Evolutionary conservation across 2,329 filamentous ascomycete genomes (phyloP), one percentile per base, ranked within the genome.

Genomic region (Fusarium lyarnte): DNA sequence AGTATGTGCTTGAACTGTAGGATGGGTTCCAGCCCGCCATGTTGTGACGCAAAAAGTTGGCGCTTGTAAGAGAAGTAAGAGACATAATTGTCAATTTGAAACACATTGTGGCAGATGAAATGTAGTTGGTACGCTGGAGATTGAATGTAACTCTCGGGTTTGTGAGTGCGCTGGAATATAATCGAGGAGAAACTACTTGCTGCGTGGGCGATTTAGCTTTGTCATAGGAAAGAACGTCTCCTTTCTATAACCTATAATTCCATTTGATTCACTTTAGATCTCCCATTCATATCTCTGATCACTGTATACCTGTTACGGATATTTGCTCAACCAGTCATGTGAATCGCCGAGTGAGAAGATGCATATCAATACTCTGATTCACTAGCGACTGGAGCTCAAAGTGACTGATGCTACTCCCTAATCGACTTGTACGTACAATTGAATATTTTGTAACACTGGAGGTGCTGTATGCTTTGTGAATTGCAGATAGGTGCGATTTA

Each of bases 1-100:
- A 27, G 23, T 57, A 57, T 16, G 39, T 57, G 39, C 29, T 46
- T 2, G 53, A 57, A 21, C 35, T 57, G 19, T 57, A 57, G 4
- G 39, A 35, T 36, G 53, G 53, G 12, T 3, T 46, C 29, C 23
- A 35, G 3, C 19, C 39, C 31, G 4, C 14, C 29, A 8, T 43
- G 27, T 23, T 35, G 14, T 35, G n/a, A 27, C 23, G 23, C 19
- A 47, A 11, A 19, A 47, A 57, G 3, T 17, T 47, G 13, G 29
- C 53, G 23, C 14, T 4, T 17, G 39, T 27, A 8, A 57, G 39
- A 21, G 53, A 57, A 2, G 47, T 23, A 47, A 47, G 14, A 17
- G 53, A 36, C 13, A 35, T n/a, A 4, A 47, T n/a, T 11, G 19
- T 10, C 2, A 47, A 33, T 9, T 13, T 5, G 13, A 35, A 10